Evolutionary conservation across 192 early-diverging fungal species (phyloP).

Genomic region (Ambispora gerdemannii): DNA sequence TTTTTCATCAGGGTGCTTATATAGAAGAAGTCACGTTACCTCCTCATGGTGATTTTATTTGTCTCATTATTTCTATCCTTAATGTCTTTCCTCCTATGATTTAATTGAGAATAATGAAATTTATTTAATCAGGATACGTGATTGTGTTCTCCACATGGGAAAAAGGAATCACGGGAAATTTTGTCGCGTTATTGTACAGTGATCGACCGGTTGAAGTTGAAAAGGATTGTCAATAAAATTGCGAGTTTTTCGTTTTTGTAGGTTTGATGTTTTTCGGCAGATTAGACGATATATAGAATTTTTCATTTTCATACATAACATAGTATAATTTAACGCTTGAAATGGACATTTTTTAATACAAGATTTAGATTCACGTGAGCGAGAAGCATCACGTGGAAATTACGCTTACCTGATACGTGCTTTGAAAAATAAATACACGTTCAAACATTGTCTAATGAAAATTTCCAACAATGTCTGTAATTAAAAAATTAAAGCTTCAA

Average conservation of each 20-base stretch:
- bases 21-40: constrained; percentile 45
- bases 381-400: no score
- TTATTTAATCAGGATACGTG: constrained; percentile 39
- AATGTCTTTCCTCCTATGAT: background rate
- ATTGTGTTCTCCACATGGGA: constrained; percentile 51
- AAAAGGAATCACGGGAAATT: constrained; percentile 44
- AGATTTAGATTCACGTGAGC: no score
- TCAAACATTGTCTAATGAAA: no score
- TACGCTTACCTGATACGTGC: no score
- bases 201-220: constrained; percentile 34
- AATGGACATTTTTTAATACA: no score
- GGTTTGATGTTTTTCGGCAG: no score
- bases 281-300: no score
- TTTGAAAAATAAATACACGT: no score
- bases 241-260: background rate
- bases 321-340: no score
- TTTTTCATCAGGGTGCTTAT: constrained; percentile 45
- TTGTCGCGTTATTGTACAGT: constrained; percentile 47
- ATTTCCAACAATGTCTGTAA: constrained; percentile 40
- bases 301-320: no score
- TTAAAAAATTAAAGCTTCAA: constrained; percentile 56
- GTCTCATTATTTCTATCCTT: background rate
- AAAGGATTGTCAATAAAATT: background rate
- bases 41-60: constrained; percentile 45
- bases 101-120: background rate